Base-by-base conservation (phyloP, 495 filamentous ascomycete species). In the Niebla homalea region DNA sequence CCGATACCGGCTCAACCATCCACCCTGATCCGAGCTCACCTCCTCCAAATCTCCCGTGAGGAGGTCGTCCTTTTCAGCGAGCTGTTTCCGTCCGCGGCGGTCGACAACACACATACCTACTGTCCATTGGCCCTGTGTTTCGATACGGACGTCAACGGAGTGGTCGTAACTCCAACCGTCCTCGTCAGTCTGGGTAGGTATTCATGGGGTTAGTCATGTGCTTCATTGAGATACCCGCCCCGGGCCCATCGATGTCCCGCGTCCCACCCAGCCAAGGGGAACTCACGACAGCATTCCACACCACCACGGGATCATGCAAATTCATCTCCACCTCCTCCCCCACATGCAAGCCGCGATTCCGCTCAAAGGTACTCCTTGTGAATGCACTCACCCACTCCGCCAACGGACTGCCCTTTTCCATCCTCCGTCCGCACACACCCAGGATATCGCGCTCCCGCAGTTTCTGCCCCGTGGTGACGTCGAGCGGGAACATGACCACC, bases 51-150 rank as follows among this genome's bases (percentile, higher is more conserved):
- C 65, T 20, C 53, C 61, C 0, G 2, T 8, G 6, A 18, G 5
- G 8, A 7, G 0, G 38, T 68, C 63, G 32, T 81, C 77, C 11
- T 65, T 68, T n/a, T 77, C 78, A n/a, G 75, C 79, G 2, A 77
- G 69, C 51, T 71, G 78, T 55, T 78, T 79, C 41, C 75, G 64
- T 41, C 67, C 73, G 14, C 92, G 72, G 10, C 79, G 68, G 65
- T 98, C 93, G 32, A 87, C 70, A 16, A 97, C 75, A 62, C 87
- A 89, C 81, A 88, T 86, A 2, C 92, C 92, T 39, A 84, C 71
- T 46, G 90, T 95, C 92, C 92, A 98, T 66, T 97, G 90, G 5
- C 92, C 92, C 26, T 73, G 62, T 1, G 85, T 86, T 63, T 98
- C 92, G 21, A 98, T 70, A 14, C 92, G 74, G 46, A 97, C 82